These are phyloP conservation scores for Candida alai DNA, from an alignment of 805 yeast species.

Conservation along the genomic window DNA sequence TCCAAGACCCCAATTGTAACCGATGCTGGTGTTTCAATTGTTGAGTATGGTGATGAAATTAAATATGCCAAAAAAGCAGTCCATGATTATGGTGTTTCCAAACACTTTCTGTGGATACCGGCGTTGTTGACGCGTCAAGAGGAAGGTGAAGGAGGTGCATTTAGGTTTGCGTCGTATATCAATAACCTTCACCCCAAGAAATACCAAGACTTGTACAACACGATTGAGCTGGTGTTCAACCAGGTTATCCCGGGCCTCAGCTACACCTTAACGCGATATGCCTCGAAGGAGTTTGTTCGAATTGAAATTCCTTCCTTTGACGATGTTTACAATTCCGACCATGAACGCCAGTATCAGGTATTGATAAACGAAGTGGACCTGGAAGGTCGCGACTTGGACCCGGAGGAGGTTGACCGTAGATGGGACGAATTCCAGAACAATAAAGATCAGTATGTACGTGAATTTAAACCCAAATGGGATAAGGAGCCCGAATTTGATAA, in stretches of 20 bases:
- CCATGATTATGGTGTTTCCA: constrained; percentile 14
- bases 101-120: constrained; percentile 38
- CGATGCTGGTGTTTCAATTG: constrained; percentile 8
- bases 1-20: constrained; percentile 20
- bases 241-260: constrained; percentile 29
- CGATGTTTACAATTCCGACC: constrained; percentile 16
- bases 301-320: constrained; percentile 13
- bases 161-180: constrained; percentile 31
- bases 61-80: constrained; percentile 12
- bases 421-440: constrained; percentile 11
- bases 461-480: constrained; percentile 7
- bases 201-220: constrained; percentile 21
- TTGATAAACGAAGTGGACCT: constrained; percentile 7
- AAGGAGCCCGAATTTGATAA: constrained; percentile 9
- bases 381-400: too few species aligned
- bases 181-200: constrained; percentile 37
- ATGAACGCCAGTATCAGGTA: constrained; percentile 5
- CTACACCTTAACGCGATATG: constrained; percentile 20
- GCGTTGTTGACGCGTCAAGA: constrained; percentile 15
- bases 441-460: constrained; percentile 9
- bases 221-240: constrained; percentile 29
- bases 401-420: too few species aligned
- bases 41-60: constrained; percentile 10
- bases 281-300: constrained; percentile 15
- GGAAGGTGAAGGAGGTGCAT: constrained; percentile 11